Base-by-base conservation (phyloP, 768 basidiomycete species). In the Gloeostereum incarnatum region DNA sequence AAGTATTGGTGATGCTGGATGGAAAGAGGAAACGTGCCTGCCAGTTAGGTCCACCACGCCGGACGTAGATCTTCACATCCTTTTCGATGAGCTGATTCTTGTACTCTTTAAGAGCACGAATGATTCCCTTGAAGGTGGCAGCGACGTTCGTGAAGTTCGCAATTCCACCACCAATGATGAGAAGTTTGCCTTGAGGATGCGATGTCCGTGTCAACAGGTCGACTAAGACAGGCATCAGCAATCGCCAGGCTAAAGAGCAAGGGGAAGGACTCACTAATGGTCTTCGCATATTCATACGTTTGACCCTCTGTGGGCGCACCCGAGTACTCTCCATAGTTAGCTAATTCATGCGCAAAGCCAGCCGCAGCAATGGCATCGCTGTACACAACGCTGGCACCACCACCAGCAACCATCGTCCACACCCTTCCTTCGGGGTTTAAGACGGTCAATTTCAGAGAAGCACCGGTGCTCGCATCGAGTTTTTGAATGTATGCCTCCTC, bases 111-210 rank as follows among this genome's bases (percentile, higher is more conserved):
- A 99, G 73, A 13, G 96, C 93, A 31, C 81, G 86, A 62, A 99
- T 99, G 72, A 98, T 99, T 45, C 46, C 94, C 73, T 98, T 97
- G 85, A 99, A 99, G 43, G 94, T 98, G 7, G 94, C 84, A 23
- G 93, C 96, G 49, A 98, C 93, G 58, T 99, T 97, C 58, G 92
- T 97, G 69, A 99, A 99, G 78, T 99, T 99, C 68, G 96, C 96
- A 46, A 96, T 96, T 67, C 94, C 94, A 64, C 96, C 96, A 62
- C 94, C 96, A 48, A 99, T 96, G 74, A 99, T 96, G 62, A 98
- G 85, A 58, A 98, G 79, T 68, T 99, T 99, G 70, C 96, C 96
- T 36, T 96, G 68, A 37, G 81, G 69, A 49, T 77, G 72, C 35
- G 86, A 81, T 17, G 71, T 63, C 33, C 93, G 91, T 31, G 89